Percentiles rank a stretch among this genome's conserved stretches.
Conservation (phyloP, 2,329 filamentous ascomycete genomes). For the Ascochyta clinopodiicola region DNA sequence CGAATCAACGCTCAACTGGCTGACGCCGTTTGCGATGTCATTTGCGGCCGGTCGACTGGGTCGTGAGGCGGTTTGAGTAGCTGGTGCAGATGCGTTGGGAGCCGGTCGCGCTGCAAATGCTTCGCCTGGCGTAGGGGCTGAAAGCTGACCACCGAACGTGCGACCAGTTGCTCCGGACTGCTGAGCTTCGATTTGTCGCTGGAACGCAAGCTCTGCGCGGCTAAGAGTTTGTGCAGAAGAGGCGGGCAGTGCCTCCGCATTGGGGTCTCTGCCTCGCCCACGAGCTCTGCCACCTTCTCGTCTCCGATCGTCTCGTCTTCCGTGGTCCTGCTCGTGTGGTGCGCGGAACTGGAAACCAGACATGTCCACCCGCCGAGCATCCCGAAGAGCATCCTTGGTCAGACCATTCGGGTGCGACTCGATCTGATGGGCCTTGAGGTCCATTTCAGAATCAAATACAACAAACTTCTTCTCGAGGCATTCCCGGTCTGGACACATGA, state of each 20-base stretch:
- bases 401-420: conserved; percentile 79
- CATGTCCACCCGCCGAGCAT: conserved; percentile 85
- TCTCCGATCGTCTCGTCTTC: conserved; percentile 50
- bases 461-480: conserved; percentile 98
- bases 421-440: conserved; percentile 91
- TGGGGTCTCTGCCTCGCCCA: conserved; percentile 82
- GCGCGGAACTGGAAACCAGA: conserved; percentile 81
- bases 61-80: conserved; percentile 50
- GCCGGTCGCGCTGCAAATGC: conserved; percentile 57
- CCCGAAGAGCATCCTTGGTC: conserved; percentile 82
- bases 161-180: conserved; percentile 80
- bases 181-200: conserved; percentile 90
- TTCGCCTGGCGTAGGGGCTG: conserved; percentile 56
- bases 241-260: conserved; percentile 77
- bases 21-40: conserved; percentile 29
- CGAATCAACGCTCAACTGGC: conserved; percentile 43
- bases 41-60: conserved; percentile 27
- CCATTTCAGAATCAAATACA: conserved; percentile 93
- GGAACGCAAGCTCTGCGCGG: conserved; percentile 88
- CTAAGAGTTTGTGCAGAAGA: conserved; percentile 81
- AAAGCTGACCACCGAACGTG: conserved; percentile 85
- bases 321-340: conserved; percentile 69
- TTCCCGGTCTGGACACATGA: conserved; percentile 80
- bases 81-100: conserved; percentile 43
- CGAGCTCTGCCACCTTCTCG: conserved; percentile 58